Evolutionary conservation across 2,329 filamentous ascomycete species (phyloP), one percentile per base, ranked within the genome.

Genomic region (Cercospora zeae-maydis): DNA sequence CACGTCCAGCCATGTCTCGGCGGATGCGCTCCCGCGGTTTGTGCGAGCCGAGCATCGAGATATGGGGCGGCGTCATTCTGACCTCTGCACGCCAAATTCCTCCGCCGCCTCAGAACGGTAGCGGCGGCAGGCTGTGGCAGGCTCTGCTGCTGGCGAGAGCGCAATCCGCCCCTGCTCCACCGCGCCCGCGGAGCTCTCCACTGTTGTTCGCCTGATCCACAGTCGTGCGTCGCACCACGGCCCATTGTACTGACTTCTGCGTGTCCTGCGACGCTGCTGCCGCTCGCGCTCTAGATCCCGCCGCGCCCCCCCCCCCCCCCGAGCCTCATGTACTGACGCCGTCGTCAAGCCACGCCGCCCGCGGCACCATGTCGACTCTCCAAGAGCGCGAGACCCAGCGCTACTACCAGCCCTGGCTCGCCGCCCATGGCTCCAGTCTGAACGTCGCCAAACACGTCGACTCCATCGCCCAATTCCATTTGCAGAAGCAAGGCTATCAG

Each of bases 401-500:
- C 49, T 66, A 67, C 59, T 67, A 67, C 37, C 62, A 69, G 52
- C 68, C 68, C 11, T 70, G 70, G 67, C 67, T 70, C 8, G 66
- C 67, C 9, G 67, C 67, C 8, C 70, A 72, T 30, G 70, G 65
- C 58, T 65, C 63, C 19, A 62, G 63, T 9, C 61, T 69, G 24
- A 69, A 67, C 21, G 69, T 72, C 57, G 71, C 69, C 31, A 66
- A 66, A 31, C 63, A 71, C 34, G 67, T 72, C 55, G 68, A 70
- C 9, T 66, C 61, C 39, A 64, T 71, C 34, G 68, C 68, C 13
- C 61, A 67, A 45, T 39, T 60, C 27, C 57, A 68, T 53, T 58
- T 71, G 52, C 63, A 70, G 49, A 59, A 66, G 47, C 60, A 66
- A 64, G 66, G 72, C 59, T 68, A 70, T 52, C 37, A 60, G 36